These are phyloP conservation scores for Dactylellina drechsleri DNA, from an alignment of 2,329 filamentous ascomycete species.

Conservation along the genomic window DNA sequence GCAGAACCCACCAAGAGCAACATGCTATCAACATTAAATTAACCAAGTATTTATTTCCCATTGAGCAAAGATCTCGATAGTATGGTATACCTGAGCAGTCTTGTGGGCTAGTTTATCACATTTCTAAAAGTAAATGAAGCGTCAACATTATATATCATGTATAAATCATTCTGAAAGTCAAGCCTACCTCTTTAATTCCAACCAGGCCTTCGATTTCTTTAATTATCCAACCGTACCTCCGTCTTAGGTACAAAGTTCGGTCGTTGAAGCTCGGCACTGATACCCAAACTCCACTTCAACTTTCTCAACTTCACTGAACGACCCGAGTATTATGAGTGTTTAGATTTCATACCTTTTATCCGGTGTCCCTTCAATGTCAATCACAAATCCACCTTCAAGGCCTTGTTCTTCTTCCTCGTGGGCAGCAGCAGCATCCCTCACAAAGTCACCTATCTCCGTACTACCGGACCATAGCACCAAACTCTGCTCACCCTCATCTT, in stretches of 20 bases:
- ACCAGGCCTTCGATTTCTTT: conserved; percentile 69
- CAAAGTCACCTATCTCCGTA: conserved; percentile 93
- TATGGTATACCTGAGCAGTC: conserved; percentile 27
- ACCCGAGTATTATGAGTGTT: too few relatives aligned
- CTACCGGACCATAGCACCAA: conserved; percentile 89
- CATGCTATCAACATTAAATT: conserved; percentile 7
- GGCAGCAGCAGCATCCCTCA: conserved; percentile 84
- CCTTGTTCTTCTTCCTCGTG: conserved; percentile 67
- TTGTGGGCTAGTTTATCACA: conserved; percentile 52
- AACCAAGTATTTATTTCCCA: background rate
- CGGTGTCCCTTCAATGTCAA: conserved; percentile 78
- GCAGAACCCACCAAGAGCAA: conserved; percentile 70
- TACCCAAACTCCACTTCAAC: conserved; percentile 67
- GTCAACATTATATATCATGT: background rate
- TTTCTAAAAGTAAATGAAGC: conserved; percentile 32
- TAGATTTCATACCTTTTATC: conserved; percentile 36
- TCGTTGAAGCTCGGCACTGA: conserved; percentile 87
- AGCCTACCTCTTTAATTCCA: conserved; percentile 43
- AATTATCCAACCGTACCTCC: conserved; percentile 77
- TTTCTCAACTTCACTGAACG: too few relatives aligned
- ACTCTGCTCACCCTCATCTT: conserved; percentile 64
- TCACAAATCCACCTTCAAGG: conserved; percentile 68
- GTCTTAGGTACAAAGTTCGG: conserved; percentile 86
- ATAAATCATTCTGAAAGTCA: background rate
- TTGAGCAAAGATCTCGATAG: background rate